These are phyloP conservation scores for Metschnikowia chrysomelidarum DNA, from an alignment of 805 yeast genomes.

Conservation along the genomic window DNA sequence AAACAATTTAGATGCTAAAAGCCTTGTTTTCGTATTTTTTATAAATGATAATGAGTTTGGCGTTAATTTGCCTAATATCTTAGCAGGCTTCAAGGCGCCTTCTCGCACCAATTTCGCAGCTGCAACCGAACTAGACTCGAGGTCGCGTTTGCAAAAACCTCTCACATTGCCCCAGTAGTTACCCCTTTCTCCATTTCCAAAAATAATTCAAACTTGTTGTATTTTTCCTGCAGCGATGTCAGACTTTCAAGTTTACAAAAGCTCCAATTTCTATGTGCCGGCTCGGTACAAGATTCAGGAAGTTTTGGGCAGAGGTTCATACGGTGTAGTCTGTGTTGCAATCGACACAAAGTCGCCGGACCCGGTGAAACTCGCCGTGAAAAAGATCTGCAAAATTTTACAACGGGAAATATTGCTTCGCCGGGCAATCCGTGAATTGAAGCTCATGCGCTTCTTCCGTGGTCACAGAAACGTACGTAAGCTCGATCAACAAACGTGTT, in stretches of 20 bases:
- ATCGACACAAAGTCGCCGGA: slow-evolving; percentile 41
- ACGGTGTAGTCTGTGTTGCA: slow-evolving; percentile 83
- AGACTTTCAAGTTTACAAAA: slow-evolving; percentile 17
- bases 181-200: not conserved
- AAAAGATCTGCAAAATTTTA: slow-evolving; percentile 73
- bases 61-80: no score
- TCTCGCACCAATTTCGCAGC: no score
- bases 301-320: slow-evolving; percentile 79
- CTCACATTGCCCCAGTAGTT: not conserved
- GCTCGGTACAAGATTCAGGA: slow-evolving; percentile 55
- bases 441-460: slow-evolving; percentile 74
- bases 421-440: slow-evolving; percentile 81
- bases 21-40: no score
- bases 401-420: slow-evolving; percentile 63
- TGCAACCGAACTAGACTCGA: no score
- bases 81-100: no score
- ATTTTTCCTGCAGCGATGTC: slow-evolving; percentile 8
- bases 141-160: no score
- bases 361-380: slow-evolving; percentile 61
- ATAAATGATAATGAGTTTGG: no score
- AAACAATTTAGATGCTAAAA: no score
- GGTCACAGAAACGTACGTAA: slow-evolving; percentile 72
- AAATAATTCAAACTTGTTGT: no score
- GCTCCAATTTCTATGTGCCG: slow-evolving; percentile 56
- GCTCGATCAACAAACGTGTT: not conserved